A percentile compares a stretch with the other conserved stretches of the same genome.
phyloP scores from a whole-genome alignment of 306 rosid genomes.

The Trifolium dubium region DNA sequence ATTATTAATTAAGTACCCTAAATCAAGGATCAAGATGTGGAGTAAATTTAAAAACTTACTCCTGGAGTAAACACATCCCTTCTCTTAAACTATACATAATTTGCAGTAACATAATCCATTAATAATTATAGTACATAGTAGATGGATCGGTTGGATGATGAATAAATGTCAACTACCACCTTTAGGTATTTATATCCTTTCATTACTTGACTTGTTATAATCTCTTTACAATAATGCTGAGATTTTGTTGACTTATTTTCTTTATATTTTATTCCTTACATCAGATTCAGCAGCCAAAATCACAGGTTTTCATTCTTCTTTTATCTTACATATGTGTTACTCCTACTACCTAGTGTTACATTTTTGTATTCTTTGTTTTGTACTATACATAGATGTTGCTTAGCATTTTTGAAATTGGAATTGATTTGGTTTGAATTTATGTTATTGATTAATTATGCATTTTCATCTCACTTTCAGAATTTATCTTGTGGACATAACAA shows the following conservation, averaged over 20 bases:
- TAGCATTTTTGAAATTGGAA: slow-evolving; percentile 6
- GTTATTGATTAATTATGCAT: neutral
- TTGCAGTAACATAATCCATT: too few relatives aligned
- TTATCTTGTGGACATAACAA: neutral
- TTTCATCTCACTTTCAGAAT: neutral
- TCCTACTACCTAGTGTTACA: too few relatives aligned
- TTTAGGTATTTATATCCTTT: too few relatives aligned
- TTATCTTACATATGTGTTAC: neutral
- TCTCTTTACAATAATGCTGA: neutral
- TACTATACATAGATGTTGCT: neutral
- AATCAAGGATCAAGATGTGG: too few relatives aligned
- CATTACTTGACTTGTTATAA: neutral
- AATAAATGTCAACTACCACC: too few relatives aligned
- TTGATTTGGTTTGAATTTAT: too few relatives aligned
- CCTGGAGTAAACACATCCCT: too few relatives aligned
- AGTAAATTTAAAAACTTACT: too few relatives aligned
- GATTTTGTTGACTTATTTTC: neutral
- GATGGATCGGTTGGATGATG: too few relatives aligned
- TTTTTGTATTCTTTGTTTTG: neutral
- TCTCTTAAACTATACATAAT: too few relatives aligned
- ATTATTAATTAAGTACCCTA: too few relatives aligned
- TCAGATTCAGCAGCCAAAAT: neutral
- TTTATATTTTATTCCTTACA: neutral
- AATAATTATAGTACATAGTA: too few relatives aligned
- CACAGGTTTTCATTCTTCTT: neutral